A percentile compares a stretch with the other conserved stretches of the same genome.
Conservation (phyloP, 306 rosid species). For the Ochetophila trinervis region DNA sequence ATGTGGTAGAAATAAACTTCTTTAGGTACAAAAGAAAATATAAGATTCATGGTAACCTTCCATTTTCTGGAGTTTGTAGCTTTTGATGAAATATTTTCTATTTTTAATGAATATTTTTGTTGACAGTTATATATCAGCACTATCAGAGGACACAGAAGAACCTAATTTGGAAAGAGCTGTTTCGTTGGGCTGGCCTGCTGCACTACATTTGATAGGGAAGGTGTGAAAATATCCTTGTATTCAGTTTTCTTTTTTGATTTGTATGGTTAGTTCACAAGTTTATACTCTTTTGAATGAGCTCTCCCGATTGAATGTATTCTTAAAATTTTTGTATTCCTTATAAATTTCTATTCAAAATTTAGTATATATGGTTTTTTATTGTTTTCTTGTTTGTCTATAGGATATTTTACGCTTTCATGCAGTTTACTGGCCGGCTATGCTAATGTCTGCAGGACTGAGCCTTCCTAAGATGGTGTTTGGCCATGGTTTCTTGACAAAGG, state of each 20-base stretch:
- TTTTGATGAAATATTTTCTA: constrained; percentile 1
- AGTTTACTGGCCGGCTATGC: constrained; percentile 99
- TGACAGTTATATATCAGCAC: constrained; percentile 86
- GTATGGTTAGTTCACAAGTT: neutral
- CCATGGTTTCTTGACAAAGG: constrained; percentile 98
- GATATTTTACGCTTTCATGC: constrained; percentile 98
- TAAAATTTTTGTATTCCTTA: neutral
- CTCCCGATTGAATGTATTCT: neutral
- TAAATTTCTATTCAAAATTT: neutral
- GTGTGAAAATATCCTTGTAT: constrained; percentile 28
- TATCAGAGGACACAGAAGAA: constrained; percentile 61
- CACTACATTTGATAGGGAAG: constrained; percentile 95
- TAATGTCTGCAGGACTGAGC: constrained; percentile 84
- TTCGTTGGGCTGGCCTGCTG: constrained; percentile 90
- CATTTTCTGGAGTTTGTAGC: neutral
- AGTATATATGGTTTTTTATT: constrained; percentile 10
- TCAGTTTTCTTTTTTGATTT: neutral
- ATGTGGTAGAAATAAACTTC: constrained; percentile 16
- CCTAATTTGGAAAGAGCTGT: constrained; percentile 55
- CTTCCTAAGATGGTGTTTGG: constrained; percentile 96
- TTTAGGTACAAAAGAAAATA: neutral
- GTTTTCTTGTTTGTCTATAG: constrained; percentile 35
- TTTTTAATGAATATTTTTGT: constrained; percentile 1
- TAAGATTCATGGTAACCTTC: neutral
- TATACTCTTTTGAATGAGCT: neutral